These are phyloP conservation scores for Xylaria sp. DNA, from an alignment of 2,329 filamentous ascomycete species.

Conservation along the genomic window DNA sequence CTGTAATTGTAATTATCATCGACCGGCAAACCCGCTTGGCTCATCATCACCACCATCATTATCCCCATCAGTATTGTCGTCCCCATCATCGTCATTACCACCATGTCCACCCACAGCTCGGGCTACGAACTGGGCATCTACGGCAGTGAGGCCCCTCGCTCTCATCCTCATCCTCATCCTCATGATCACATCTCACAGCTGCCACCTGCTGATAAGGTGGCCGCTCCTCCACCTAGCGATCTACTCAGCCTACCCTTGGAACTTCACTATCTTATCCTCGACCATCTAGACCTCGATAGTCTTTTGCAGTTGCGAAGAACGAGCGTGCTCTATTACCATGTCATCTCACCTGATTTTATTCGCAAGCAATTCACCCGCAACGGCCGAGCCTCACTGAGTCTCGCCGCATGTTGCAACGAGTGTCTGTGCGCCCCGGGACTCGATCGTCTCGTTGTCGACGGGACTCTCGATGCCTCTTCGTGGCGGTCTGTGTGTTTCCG, in stretches of 20 bases:
- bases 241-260: constrained; percentile 45
- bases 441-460: constrained; percentile 46
- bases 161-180: neutral
- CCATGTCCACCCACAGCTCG: constrained; percentile 37
- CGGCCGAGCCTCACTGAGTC: constrained; percentile 34
- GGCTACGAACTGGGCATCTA: constrained; percentile 28
- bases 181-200: constrained; percentile 13
- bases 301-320: constrained; percentile 44
- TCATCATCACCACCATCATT: constrained; percentile 4
- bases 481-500: constrained; percentile 50
- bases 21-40: neutral
- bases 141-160: constrained; percentile 18
- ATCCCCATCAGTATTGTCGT: constrained; percentile 4
- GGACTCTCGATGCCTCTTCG: constrained; percentile 31
- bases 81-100: constrained; percentile 25
- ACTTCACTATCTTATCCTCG: constrained; percentile 46
- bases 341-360: constrained; percentile 46
- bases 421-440: constrained; percentile 46
- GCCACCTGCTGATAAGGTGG: constrained; percentile 1
- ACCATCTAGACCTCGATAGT: constrained; percentile 44
- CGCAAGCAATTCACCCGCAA: constrained; percentile 42
- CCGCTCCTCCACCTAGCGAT: constrained; percentile 25
- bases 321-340: constrained; percentile 42
- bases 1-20: neutral
- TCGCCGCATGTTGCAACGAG: constrained; percentile 45